These are phyloP conservation scores for Solanum virginianum DNA, from an alignment of 257 asterid genomes.

Conservation along the genomic window DNA sequence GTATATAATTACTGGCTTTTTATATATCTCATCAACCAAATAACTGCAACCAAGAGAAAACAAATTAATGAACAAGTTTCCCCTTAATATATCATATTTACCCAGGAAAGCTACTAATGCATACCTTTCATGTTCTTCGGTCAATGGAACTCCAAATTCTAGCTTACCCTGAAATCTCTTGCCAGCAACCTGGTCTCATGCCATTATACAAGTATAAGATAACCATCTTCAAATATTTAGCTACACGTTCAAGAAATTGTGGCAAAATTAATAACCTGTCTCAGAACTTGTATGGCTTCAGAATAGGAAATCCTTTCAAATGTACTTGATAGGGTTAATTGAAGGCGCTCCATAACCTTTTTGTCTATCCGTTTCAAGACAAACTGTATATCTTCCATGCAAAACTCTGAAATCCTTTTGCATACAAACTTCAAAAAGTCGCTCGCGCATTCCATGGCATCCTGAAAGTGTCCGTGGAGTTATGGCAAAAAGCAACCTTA, in stretches of 20 bases:
- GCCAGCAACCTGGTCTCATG: constrained; percentile 25
- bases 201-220: neutral
- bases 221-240: neutral
- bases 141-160: constrained; percentile 58
- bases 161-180: constrained; percentile 26
- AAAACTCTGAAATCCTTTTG: constrained; percentile 43
- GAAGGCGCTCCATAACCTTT: constrained; percentile 41
- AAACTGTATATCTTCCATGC: constrained; percentile 54
- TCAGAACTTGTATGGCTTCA: constrained; percentile 48
- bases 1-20: constrained; percentile 54
- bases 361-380: constrained; percentile 56
- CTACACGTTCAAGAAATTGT: neutral
- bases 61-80: neutral
- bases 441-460: constrained; percentile 63
- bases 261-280: constrained; percentile 26
- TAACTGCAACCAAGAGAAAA: constrained; percentile 28
- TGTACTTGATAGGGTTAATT: constrained; percentile 11
- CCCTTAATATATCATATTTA: neutral
- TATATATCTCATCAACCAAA: constrained; percentile 48
- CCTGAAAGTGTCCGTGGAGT: constrained; percentile 32
- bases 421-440: constrained; percentile 65
- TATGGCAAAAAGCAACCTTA: neutral
- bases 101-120: neutral
- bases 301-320: constrained; percentile 58
- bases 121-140: constrained; percentile 81